Evolutionary conservation across 225 moss, liverwort and hornwort genomes (phyloP).

Genomic region (Rhytidiadelphus loreus): DNA sequence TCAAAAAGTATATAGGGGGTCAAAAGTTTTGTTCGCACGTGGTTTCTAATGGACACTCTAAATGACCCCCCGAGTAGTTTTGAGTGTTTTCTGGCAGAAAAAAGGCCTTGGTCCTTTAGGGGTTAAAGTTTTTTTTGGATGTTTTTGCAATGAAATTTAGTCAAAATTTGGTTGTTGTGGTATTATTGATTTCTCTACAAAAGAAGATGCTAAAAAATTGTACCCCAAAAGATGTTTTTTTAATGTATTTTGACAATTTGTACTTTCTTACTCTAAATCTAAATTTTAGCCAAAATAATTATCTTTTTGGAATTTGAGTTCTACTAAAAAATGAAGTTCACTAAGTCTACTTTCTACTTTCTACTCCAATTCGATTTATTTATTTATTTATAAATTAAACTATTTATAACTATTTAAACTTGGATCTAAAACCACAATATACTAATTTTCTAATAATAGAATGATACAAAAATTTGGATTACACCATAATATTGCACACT

Average conservation of each 20-base stretch:
- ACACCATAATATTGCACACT: not conserved
- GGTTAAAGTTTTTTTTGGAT: too few species aligned
- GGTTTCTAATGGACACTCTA: too few species aligned
- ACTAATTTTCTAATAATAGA: not conserved
- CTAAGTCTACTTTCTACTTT: not conserved
- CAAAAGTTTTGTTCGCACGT: too few species aligned
- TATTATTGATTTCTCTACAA: too few species aligned
- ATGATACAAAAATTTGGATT: not conserved
- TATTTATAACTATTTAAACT: not conserved
- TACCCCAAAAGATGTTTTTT: too few species aligned
- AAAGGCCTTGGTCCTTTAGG: too few species aligned
- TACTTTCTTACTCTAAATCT: not conserved
- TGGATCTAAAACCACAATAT: not conserved
- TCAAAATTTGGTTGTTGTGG: not conserved
- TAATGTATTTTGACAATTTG: not conserved
- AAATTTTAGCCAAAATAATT: not conserved
- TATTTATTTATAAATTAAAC: too few species aligned
- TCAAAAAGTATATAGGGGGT: too few species aligned
- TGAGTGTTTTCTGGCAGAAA: too few species aligned
- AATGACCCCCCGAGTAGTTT: too few species aligned
- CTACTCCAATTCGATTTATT: too few species aligned
- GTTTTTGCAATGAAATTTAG: not conserved
- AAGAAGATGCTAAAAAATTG: too few species aligned
- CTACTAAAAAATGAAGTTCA: not conserved
- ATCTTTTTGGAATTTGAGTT: not conserved